Evolutionary conservation across 805 yeast genomes (phyloP), one percentile per base, ranked within the genome.

Genomic region (Myxozyma udenii): DNA sequence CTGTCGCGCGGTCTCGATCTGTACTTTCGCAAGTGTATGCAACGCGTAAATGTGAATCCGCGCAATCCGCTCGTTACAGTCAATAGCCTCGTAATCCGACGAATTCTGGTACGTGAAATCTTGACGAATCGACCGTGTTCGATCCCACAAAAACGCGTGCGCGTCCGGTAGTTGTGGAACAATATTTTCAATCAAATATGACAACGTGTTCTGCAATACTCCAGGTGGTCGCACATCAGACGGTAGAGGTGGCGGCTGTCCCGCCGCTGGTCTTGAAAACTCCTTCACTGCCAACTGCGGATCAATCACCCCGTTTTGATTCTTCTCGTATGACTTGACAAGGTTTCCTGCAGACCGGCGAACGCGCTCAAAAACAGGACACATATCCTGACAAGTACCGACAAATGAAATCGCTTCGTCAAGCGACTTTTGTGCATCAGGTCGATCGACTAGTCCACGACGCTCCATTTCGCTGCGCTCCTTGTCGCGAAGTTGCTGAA

Each of bases 221-320:
- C 76, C 78, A 0, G 99, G 98, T 1, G 98, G 96, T 55, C 99
- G 76, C 2, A 93, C 99, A 66, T 93, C 98, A 1, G 97, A 88
- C 0, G 98, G 99, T 51, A 93, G 72, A 2, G 98, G 95, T 1
- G 97, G 98, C 1, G 96, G 95, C 61, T 93, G 96, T 4, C 98
- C 98, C 0, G 98, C 97, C 16, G 95, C 96, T 0, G 99, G 97
- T 61, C 99, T 75, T 21, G 95, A 85, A 65, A 93, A 93, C 1
- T 96, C 95, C 68, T 93, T 93, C 4, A 93, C 78, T 0, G 97
- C 96, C 41, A 74, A 71, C 0, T 64, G 63, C 25, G 78, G 66
- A 0, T 87, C 75, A 4, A 88, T 84, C 55, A 71, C 76, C 3
- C 80, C 80, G 2, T 80, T 74, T 0, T 82, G 78, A 54, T 84